Conservation (phyloP, 2,329 filamentous ascomycete genomes). For the Sarocladium oryzae region DNA sequence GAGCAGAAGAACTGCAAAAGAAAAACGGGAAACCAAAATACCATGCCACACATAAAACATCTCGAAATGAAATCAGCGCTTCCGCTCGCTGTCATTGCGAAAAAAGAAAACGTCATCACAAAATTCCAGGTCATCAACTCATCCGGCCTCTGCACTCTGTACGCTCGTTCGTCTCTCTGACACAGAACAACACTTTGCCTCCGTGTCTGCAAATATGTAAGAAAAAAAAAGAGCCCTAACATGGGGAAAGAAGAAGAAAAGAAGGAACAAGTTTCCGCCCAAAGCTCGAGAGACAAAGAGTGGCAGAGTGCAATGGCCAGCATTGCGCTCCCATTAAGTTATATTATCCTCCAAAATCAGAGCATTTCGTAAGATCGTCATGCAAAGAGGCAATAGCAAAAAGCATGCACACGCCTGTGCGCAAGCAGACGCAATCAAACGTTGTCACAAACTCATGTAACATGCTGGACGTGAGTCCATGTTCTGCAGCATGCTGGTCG, state of each 20-base stretch:
- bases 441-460: slow-evolving; percentile 7
- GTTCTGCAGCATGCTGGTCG: neutral
- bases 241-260: neutral
- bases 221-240: neutral
- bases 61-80: neutral
- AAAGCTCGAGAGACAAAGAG: slow-evolving; percentile 8
- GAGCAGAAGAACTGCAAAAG: neutral
- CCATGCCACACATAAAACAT: too few species aligned
- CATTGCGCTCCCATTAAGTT: slow-evolving; percentile 10
- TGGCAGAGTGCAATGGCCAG: slow-evolving; percentile 12
- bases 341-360: neutral
- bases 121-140: neutral
- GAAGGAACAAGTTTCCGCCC: neutral
- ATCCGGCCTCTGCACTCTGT: slow-evolving; percentile 5
- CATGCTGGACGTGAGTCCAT: slow-evolving; percentile 10
- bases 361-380: neutral
- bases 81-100: neutral
- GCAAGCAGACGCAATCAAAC: too few species aligned
- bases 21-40: slow-evolving; percentile 2
- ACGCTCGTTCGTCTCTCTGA: slow-evolving; percentile 7
- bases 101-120: neutral
- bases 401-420: too few species aligned
- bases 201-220: neutral
- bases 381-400: too few species aligned
- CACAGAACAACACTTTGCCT: neutral